Evolutionary conservation across 2,329 filamentous ascomycete species (phyloP).

Genomic region (Aspergillus calidoustus): DNA sequence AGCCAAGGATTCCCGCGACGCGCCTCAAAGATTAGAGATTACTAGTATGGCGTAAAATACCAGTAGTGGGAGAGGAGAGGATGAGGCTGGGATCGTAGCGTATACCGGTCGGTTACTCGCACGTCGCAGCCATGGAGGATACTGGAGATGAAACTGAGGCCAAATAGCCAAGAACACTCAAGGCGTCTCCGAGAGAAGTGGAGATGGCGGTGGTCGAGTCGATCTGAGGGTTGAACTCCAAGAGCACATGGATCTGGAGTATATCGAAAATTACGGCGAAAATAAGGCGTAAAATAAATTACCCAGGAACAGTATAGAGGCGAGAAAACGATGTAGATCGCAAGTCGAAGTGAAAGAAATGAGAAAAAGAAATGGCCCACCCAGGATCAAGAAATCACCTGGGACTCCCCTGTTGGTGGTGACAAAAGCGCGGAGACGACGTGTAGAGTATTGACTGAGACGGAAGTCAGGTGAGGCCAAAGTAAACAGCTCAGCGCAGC

Average conservation of each 20-base stretch:
- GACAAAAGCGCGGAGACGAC: neutral
- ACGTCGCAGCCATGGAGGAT: constrained; percentile 28
- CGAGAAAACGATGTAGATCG: constrained; percentile 15
- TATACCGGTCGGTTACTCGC: constrained; percentile 26
- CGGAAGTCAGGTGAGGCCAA: constrained; percentile 9
- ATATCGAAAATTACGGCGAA: constrained; percentile 19
- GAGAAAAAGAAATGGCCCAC: constrained; percentile 18
- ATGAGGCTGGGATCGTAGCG: constrained; percentile 24
- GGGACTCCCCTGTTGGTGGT: constrained; percentile 1
- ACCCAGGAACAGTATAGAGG: constrained; percentile 13
- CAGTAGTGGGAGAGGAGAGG: constrained; percentile 8
- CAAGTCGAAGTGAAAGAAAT: constrained; percentile 11
- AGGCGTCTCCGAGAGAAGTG: constrained; percentile 13
- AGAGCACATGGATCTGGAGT: constrained; percentile 16
- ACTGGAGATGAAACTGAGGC: neutral
- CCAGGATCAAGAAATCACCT: constrained; percentile 1
- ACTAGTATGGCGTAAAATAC: constrained; percentile 15
- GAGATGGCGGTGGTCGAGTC: constrained; percentile 15
- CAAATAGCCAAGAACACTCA: constrained; percentile 7
- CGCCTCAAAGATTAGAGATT: constrained; percentile 16
- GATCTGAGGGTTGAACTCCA: constrained; percentile 8
- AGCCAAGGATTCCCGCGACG: constrained; percentile 17
- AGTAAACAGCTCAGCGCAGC: constrained; percentile 13
- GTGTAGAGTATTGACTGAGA: neutral
- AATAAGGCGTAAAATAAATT: constrained; percentile 19